These are phyloP conservation scores for Heritiera littoralis DNA, from an alignment of 345 rosid genomes.

Conservation along the genomic window DNA sequence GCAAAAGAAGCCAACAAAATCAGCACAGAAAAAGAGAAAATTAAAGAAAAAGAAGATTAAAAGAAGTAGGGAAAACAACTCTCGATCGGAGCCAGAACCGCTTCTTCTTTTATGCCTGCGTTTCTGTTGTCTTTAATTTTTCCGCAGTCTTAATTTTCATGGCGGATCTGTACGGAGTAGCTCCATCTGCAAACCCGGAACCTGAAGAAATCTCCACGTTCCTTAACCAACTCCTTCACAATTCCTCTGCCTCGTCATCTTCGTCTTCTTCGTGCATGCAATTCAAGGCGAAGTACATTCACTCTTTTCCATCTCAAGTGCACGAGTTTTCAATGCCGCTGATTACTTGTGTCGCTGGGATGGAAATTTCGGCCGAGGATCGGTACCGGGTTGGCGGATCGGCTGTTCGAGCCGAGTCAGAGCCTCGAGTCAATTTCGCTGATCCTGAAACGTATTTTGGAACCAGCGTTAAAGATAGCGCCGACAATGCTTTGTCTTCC, in stretches of 20 bases:
- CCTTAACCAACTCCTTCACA: constrained; percentile 46
- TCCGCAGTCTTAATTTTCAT: constrained; percentile 23
- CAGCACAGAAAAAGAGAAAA: constrained; percentile 14
- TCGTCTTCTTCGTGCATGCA: constrained; percentile 27
- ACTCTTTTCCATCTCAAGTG: constrained; percentile 20
- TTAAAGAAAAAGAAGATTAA: too few relatives aligned
- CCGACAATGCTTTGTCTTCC: constrained; percentile 33
- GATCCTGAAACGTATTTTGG: constrained; percentile 30
- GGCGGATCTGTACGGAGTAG: constrained; percentile 61
- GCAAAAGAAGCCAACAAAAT: constrained; percentile 9
- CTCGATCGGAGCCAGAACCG: neutral
- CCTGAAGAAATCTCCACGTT: constrained; percentile 54
- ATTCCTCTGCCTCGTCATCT: constrained; percentile 30
- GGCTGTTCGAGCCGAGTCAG: constrained; percentile 21
- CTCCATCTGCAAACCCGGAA: constrained; percentile 37
- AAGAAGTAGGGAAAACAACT: neutral
- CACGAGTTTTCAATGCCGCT: constrained; percentile 2
- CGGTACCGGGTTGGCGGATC: constrained; percentile 27
- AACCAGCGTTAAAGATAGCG: constrained; percentile 22
- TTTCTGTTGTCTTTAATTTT: neutral
- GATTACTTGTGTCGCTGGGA: neutral
- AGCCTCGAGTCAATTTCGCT: constrained; percentile 29
- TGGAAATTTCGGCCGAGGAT: constrained; percentile 24
- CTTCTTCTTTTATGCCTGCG: neutral
- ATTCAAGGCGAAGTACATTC: constrained; percentile 15